Conservation (phyloP, 495 filamentous ascomycete genomes). For the Beverwykella pulmonaria region DNA sequence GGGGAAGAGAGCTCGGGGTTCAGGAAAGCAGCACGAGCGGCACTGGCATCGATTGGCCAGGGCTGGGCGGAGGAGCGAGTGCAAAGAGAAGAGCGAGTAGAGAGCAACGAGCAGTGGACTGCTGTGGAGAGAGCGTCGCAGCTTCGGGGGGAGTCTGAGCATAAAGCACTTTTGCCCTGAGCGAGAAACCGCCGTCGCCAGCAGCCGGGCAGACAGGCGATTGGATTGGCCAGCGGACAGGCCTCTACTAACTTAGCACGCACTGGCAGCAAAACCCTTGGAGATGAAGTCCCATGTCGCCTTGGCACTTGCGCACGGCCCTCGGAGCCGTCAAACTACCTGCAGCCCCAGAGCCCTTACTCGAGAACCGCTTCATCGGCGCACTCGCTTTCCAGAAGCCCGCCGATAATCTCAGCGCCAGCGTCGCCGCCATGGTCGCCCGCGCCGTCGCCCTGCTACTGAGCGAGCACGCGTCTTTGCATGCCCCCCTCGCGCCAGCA, state of each 20-base stretch:
- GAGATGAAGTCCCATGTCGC: too few species aligned
- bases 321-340: neutral
- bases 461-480: too few species aligned
- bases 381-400: constrained; percentile 28
- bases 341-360: neutral
- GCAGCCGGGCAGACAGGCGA: neutral
- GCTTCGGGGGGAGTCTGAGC: neutral
- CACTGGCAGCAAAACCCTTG: too few species aligned
- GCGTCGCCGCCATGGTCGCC: neutral
- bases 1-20: too few species aligned
- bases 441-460: neutral
- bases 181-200: constrained; percentile 4
- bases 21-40: neutral
- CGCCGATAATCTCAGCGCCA: constrained; percentile 11
- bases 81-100: neutral
- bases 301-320: too few species aligned
- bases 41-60: neutral
- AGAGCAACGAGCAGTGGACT: neutral
- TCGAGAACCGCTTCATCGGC: constrained; percentile 27
- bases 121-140: neutral
- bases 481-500: neutral
- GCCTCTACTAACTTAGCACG: constrained; percentile 1
- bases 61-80: neutral
- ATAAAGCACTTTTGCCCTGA: constrained; percentile 24
- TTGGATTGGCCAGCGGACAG: constrained; percentile 19